phyloP scores from a whole-genome alignment of 2,329 filamentous ascomycete genomes.

The Ilyonectria destructans region DNA sequence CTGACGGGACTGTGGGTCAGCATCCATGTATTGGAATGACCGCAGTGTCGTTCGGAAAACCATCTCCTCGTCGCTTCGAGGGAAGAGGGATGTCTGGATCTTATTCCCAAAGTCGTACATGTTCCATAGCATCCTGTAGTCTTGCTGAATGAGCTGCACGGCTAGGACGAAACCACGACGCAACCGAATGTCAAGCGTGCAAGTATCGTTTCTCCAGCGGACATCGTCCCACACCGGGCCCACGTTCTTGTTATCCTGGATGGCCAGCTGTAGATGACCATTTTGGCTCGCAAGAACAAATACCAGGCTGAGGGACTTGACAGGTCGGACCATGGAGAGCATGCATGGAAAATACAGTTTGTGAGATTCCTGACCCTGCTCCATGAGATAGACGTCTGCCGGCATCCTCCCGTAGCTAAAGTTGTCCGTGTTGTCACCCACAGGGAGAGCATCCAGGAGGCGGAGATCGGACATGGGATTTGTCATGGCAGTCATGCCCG shows the following conservation, averaged over 20 bases:
- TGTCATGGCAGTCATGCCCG: slow-evolving; percentile 64
- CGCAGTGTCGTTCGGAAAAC: slow-evolving; percentile 80
- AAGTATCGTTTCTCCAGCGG: slow-evolving; percentile 80
- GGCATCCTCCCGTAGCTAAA: slow-evolving; percentile 88
- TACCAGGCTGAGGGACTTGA: slow-evolving; percentile 78
- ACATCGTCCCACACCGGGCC: slow-evolving; percentile 88
- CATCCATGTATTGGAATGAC: slow-evolving; percentile 87
- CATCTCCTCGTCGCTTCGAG: slow-evolving; percentile 78
- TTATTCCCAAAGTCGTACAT: slow-evolving; percentile 90
- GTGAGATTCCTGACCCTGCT: slow-evolving; percentile 79
- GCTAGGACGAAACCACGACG: slow-evolving; percentile 83
- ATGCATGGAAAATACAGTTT: slow-evolving; percentile 81
- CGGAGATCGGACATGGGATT: slow-evolving; percentile 65
- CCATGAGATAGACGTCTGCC: slow-evolving; percentile 82
- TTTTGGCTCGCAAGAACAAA: slow-evolving; percentile 86
- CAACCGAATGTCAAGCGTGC: slow-evolving; percentile 78
- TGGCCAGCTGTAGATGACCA: slow-evolving; percentile 80
- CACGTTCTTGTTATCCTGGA: slow-evolving; percentile 78
- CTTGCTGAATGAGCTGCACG: slow-evolving; percentile 80
- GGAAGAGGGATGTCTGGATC: slow-evolving; percentile 80
- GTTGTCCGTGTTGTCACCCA: slow-evolving; percentile 80
- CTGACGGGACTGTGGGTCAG: slow-evolving; percentile 76
- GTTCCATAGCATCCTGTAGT: slow-evolving; percentile 85
- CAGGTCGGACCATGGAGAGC: slow-evolving; percentile 81
- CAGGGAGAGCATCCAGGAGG: slow-evolving; percentile 79